Evolutionary conservation across 2,329 filamentous ascomycete genomes (phyloP).

Genomic region (Dryadomyces quercivorus): DNA sequence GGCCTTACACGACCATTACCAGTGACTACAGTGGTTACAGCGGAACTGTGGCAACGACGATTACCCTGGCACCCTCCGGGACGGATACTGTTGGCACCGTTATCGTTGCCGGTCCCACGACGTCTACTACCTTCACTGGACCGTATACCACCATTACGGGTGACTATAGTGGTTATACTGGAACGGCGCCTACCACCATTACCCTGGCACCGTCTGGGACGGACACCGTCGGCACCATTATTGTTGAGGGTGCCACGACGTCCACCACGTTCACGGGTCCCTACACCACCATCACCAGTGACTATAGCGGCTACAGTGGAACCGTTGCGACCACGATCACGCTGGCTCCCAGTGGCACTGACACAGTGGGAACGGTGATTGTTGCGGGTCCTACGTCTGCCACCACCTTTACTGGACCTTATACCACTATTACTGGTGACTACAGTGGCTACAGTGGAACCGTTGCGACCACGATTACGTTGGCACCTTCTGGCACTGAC

Average conservation of each 20-base stretch:
- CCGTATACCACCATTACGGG: slow-evolving; percentile 1
- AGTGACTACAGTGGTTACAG: neutral
- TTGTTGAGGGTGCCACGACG: neutral
- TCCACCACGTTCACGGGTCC: slow-evolving; percentile 3
- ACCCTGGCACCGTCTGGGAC: neutral
- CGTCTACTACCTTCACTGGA: neutral
- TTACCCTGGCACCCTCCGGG: neutral
- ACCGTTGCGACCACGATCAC: slow-evolving; percentile 1
- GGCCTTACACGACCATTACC: slow-evolving; percentile 1
- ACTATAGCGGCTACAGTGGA: slow-evolving; percentile 2
- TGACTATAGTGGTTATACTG: neutral
- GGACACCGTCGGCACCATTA: slow-evolving; percentile 1
- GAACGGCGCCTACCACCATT: neutral
- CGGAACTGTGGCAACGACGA: neutral
- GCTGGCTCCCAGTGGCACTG: slow-evolving; percentile 29
- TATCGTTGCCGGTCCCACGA: neutral
- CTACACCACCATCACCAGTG: slow-evolving; percentile 3
- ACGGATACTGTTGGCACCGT: slow-evolving; percentile 1
- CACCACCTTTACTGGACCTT: neutral
- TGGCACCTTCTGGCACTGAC: neutral
- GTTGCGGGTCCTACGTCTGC: neutral
- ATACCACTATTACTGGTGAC: neutral
- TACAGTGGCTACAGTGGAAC: neutral
- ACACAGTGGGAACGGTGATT: slow-evolving; percentile 27
- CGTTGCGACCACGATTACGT: neutral